These are phyloP conservation scores for Lippia alba DNA, from an alignment of 305 asterid genomes.

Conservation along the genomic window DNA sequence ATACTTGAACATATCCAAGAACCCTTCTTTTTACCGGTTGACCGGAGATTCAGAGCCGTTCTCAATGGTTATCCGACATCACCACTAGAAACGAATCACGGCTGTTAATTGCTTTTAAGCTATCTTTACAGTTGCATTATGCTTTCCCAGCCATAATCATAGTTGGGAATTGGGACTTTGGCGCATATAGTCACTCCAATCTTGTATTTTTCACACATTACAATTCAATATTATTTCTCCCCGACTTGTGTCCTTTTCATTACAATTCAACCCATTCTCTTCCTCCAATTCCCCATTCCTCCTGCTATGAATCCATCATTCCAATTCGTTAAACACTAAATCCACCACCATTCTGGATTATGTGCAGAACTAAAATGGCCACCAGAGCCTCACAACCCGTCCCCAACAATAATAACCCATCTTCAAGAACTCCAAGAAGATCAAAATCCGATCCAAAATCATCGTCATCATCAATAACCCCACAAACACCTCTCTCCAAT, in stretches of 20 bases:
- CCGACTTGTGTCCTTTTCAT: slow-evolving; percentile 36
- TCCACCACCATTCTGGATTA: slow-evolving; percentile 26
- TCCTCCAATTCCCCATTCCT: background rate
- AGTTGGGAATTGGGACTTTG: background rate
- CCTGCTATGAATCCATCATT: slow-evolving; percentile 32
- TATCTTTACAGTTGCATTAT: background rate
- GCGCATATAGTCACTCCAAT: background rate
- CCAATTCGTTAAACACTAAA: background rate
- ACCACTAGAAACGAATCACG: no score
- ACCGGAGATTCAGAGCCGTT: no score
- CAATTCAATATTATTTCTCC: background rate
- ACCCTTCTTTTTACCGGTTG: no score
- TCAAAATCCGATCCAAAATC: slow-evolving; percentile 32
- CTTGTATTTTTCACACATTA: no score
- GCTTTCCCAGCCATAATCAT: background rate
- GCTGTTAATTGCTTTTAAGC: background rate
- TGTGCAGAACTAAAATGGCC: slow-evolving; percentile 75
- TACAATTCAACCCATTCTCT: background rate
- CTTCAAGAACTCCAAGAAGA: slow-evolving; percentile 25
- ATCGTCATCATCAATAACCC: slow-evolving; percentile 30
- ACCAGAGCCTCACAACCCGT: slow-evolving; percentile 49
- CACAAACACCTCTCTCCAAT: slow-evolving; percentile 37
- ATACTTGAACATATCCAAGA: no score
- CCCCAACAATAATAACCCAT: slow-evolving; percentile 23
- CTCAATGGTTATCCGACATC: no score